Evolutionary conservation across 1,284 basidiomycete genomes (phyloP).

Genomic region (Afroboletus lepidellus): DNA sequence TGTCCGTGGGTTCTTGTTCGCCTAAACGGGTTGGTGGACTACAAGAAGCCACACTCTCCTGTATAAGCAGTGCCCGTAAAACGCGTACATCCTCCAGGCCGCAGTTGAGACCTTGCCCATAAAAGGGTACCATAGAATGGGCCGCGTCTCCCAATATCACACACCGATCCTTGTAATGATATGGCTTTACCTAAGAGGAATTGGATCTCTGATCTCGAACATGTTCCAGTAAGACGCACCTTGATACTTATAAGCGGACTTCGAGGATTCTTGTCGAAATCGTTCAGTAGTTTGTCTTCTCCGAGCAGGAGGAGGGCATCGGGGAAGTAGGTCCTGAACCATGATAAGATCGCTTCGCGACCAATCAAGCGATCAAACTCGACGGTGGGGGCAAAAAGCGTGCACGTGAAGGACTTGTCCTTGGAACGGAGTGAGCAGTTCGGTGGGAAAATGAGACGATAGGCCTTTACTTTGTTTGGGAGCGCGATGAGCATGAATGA

Average conservation of each 20-base stretch:
- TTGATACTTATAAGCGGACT: constrained; percentile 90
- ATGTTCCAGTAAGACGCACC: constrained; percentile 47
- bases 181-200: constrained; percentile 68
- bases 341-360: constrained; percentile 61
- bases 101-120: constrained; percentile 97
- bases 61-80: constrained; percentile 72
- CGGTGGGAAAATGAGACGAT: constrained; percentile 27
- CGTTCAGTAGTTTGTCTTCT: constrained; percentile 69
- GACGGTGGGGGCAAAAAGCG: constrained; percentile 85
- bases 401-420: constrained; percentile 89
- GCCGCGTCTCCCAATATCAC: constrained; percentile 93
- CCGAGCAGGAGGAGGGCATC: constrained; percentile 87
- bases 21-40: constrained; percentile 30
- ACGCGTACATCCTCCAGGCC: constrained; percentile 97
- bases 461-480: constrained; percentile 80
- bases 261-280: constrained; percentile 82
- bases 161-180: constrained; percentile 87
- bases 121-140: constrained; percentile 98
- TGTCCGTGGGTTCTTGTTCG: constrained; percentile 46
- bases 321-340: constrained; percentile 86
- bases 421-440: constrained; percentile 31
- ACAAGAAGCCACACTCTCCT: constrained; percentile 57
- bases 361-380: constrained; percentile 72
- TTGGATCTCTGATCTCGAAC: constrained; percentile 24
- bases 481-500: constrained; percentile 99